Evolutionary conservation across 2,329 filamentous ascomycete genomes (phyloP), one percentile per base, ranked within the genome.

Genomic region (Trichoderma atrobrunneum): DNA sequence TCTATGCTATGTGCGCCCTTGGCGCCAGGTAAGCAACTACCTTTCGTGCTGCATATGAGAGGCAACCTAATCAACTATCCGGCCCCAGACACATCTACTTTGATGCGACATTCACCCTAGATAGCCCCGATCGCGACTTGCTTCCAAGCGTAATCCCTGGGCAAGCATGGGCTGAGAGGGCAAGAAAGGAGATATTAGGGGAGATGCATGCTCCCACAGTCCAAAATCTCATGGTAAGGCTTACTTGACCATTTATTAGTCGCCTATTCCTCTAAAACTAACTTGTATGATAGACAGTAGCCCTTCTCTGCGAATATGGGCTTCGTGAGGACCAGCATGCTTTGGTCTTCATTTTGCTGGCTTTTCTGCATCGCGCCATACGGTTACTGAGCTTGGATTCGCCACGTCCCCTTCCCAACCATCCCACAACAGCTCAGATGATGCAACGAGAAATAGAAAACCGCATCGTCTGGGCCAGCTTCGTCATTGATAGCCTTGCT

Each of bases 1-100:
- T 78, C 6, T 76, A 78, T 59, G 65, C 70, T 21, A 77, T 78
- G 66, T 77, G 75, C 36, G 77, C 76, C 18, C 74, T 78, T 16
- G 74, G 75, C 5, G 74, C 75, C 3, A 73, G 75, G 76, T 79
- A 57, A 18, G 67, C n/a, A 28, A 21, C 36, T 18, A 28, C 3
- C 32, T 32, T 62, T 28, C 39, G 26, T 16, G 32, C 10, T 16
- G n/a, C 12, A 16, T n/a, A n/a, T 8, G 5, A 34, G 4, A 54
- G 8, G 28, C 12, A 54, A 8, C n/a, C 59, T 69, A 36, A 63
- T 28, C 18, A 10, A 4, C 2, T 12, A 59, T 57, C 18, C 16
- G 16, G n/a, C 32, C 5, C 1, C 24, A 76, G 74, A 34, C 70
- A 74, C 43, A 16, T 76, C 16, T 74, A 74, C 51, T 75, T 75